Percentiles rank a stretch among this genome's conserved stretches.
Evolutionary conservation across 371 early-diverging fungal species (phyloP).

Genomic region (Mucor lusitanicus): DNA sequence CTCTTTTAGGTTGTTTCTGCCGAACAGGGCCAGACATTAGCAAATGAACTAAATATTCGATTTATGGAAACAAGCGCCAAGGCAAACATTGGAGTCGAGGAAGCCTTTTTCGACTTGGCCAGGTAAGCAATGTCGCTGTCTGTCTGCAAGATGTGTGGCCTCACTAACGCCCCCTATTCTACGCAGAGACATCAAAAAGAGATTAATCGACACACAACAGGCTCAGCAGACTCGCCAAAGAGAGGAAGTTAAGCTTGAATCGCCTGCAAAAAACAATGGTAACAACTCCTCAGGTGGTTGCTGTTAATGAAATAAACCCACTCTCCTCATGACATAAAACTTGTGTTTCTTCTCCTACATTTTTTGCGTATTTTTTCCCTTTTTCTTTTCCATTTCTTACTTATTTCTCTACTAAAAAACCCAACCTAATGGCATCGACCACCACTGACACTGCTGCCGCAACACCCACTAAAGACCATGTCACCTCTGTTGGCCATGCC

Average conservation of each 20-base stretch:
- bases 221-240: constrained; percentile 49
- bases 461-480: constrained; percentile 3
- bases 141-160: neutral
- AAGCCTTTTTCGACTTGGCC: constrained; percentile 96
- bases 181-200: constrained; percentile 50
- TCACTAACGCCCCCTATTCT: neutral
- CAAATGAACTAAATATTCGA: constrained; percentile 85
- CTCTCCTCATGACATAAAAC: neutral
- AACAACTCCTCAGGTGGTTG: constrained; percentile 23
- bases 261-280: constrained; percentile 11
- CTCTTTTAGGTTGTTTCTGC: constrained; percentile 56
- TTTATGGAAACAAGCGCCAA: constrained; percentile 98
- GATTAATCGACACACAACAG: constrained; percentile 52
- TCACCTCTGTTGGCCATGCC: constrained; percentile 42
- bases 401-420: neutral
- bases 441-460: constrained; percentile 1
- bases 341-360: neutral
- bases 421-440: neutral
- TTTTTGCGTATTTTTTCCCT: neutral
- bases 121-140: constrained; percentile 57
- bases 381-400: neutral
- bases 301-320: constrained; percentile 11
- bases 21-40: constrained; percentile 85
- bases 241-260: constrained; percentile 47
- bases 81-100: constrained; percentile 94